Conservation (phyloP, 2,329 filamentous ascomycete genomes). For the Phyllosticta citriasiana region DNA sequence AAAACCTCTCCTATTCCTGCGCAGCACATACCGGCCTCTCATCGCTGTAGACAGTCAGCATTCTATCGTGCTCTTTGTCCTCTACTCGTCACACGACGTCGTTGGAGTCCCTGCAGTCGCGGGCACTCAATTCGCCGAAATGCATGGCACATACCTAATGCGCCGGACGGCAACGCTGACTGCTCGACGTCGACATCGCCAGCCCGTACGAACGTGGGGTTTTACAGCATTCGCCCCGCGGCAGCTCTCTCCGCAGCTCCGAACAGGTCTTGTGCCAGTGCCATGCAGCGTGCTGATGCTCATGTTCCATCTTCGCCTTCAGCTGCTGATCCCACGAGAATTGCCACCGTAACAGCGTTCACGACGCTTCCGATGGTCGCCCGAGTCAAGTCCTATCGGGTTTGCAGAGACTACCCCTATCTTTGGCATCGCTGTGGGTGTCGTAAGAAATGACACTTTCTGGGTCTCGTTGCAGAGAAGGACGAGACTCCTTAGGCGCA, state of each 20-base stretch:
- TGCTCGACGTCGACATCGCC: background rate
- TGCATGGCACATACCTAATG: conserved; percentile 5
- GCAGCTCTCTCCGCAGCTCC: background rate
- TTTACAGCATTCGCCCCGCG: background rate
- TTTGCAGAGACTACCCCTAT: background rate
- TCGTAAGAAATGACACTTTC: too few relatives aligned
- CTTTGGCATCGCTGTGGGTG: background rate
- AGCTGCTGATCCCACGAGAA: background rate
- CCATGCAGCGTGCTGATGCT: background rate
- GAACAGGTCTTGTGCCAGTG: background rate
- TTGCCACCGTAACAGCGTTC: background rate
- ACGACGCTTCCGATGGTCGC: background rate
- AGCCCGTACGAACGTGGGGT: background rate
- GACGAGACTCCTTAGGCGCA: too few relatives aligned
- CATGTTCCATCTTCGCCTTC: background rate
- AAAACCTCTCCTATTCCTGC: background rate
- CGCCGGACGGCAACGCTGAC: background rate
- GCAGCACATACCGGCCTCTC: background rate
- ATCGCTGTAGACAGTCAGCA: conserved; percentile 1
- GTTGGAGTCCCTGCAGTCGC: conserved; percentile 4
- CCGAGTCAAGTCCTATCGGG: background rate
- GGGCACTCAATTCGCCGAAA: conserved; percentile 7
- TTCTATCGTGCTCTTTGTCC: background rate
- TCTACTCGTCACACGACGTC: conserved; percentile 3
- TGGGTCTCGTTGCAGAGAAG: too few relatives aligned